Evolutionary conservation across 768 basidiomycete species (phyloP).

Genomic region (Cystobasidium ongulense): DNA sequence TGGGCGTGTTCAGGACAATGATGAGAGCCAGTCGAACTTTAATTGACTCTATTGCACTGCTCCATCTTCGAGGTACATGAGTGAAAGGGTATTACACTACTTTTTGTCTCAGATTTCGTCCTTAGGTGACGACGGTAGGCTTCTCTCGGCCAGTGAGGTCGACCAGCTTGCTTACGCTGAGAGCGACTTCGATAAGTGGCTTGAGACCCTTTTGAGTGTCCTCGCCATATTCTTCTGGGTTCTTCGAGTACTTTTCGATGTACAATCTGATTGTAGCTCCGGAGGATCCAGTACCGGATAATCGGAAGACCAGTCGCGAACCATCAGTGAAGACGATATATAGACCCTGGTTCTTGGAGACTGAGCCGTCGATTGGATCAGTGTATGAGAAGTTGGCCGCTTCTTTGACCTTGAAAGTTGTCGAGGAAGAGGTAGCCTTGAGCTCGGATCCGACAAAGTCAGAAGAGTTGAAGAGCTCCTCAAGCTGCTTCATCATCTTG

Average conservation of each 20-base stretch:
- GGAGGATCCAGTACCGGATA: constrained; percentile 90
- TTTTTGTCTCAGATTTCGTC: neutral
- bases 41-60: neutral
- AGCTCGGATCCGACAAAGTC: constrained; percentile 64
- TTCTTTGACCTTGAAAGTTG: constrained; percentile 66
- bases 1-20: no score
- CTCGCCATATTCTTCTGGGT: constrained; percentile 49
- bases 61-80: neutral
- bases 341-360: constrained; percentile 92
- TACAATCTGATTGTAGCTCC: constrained; percentile 96
- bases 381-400: constrained; percentile 89
- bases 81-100: neutral
- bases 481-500: constrained; percentile 69
- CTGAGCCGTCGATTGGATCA: constrained; percentile 91
- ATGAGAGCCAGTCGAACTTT: no score
- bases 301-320: constrained; percentile 84
- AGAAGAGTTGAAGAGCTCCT: constrained; percentile 59
- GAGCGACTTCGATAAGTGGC: constrained; percentile 90
- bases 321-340: constrained; percentile 87
- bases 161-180: constrained; percentile 73
- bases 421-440: constrained; percentile 58
- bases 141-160: constrained; percentile 75
- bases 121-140: constrained; percentile 94
- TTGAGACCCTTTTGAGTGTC: constrained; percentile 78
- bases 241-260: constrained; percentile 75